Percentiles rank a stretch among this genome's conserved stretches.
These are phyloP conservation scores for Phytophthora fragariaefolia DNA, from an alignment of 352 stramenopile species.

Conservation along the genomic window DNA sequence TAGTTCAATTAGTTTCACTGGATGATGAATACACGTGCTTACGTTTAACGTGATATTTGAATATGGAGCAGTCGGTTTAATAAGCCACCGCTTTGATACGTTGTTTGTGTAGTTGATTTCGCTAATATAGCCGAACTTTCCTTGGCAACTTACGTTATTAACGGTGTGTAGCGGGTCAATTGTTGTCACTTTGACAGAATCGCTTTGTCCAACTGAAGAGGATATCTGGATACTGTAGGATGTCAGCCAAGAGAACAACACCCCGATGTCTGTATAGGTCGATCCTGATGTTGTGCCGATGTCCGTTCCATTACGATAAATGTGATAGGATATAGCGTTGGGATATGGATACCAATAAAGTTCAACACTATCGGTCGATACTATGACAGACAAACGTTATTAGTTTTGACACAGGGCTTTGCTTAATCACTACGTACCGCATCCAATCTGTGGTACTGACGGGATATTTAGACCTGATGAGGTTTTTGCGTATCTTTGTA, in stretches of 20 bases:
- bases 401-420: too few relatives aligned
- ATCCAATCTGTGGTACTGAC: conserved; percentile 39
- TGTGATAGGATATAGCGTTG: conserved; percentile 42
- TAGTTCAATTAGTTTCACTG: too few relatives aligned
- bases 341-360: conserved; percentile 56
- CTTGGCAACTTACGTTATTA: conserved; percentile 31
- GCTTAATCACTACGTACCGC: conserved; percentile 42
- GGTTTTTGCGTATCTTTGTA: conserved; percentile 36
- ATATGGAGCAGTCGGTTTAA: conserved; percentile 35
- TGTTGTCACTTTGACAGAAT: conserved; percentile 20
- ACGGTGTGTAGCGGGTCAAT: conserved; percentile 11
- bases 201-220: conserved; percentile 16
- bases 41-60: conserved; percentile 43
- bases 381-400: conserved; percentile 25
- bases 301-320: conserved; percentile 40
- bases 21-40: too few relatives aligned
- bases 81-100: conserved; percentile 41
- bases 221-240: conserved; percentile 32
- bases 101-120: conserved; percentile 48
- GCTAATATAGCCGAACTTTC: conserved; percentile 33
- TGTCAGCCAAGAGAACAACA: conserved; percentile 1
- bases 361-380: conserved; percentile 39
- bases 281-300: conserved; percentile 17
- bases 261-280: conserved; percentile 20
- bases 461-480: conserved; percentile 22